A percentile compares a stretch with the other conserved stretches of the same genome.
These are phyloP conservation scores for Salix arbutifolia DNA, from an alignment of 345 rosid genomes.

Conservation along the genomic window DNA sequence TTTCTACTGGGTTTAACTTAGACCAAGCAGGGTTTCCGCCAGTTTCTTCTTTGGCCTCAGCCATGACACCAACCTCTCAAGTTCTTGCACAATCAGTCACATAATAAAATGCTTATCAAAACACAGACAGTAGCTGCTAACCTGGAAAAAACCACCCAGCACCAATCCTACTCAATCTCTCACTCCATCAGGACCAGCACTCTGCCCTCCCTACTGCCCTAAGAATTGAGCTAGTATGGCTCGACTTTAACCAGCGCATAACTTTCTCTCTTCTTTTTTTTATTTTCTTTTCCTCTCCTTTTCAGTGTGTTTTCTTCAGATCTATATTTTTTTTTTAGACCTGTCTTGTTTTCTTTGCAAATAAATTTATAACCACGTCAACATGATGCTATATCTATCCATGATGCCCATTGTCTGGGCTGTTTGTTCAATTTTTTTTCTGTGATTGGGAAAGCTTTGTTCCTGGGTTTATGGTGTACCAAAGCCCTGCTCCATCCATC, in stretches of 20 bases:
- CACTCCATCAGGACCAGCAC: background rate
- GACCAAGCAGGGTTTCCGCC: background rate
- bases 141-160: constrained; percentile 8
- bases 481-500: background rate
- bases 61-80: background rate
- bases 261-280: background rate
- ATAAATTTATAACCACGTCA: background rate
- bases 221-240: background rate
- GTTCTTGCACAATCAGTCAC: background rate
- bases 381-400: background rate
- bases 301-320: background rate
- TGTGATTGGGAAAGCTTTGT: background rate
- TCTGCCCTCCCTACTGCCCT: background rate
- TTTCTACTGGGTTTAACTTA: background rate
- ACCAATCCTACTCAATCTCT: constrained; percentile 2
- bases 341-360: background rate
- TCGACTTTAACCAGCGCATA: background rate
- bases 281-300: background rate
- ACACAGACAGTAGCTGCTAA: background rate
- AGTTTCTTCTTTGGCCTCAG: background rate
- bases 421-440: background rate
- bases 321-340: background rate
- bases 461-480: background rate
- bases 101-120: background rate
- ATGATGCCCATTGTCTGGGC: background rate